phyloP scores from a whole-genome alignment of 257 asterid genomes.

The Nicotiana sylvestris region DNA sequence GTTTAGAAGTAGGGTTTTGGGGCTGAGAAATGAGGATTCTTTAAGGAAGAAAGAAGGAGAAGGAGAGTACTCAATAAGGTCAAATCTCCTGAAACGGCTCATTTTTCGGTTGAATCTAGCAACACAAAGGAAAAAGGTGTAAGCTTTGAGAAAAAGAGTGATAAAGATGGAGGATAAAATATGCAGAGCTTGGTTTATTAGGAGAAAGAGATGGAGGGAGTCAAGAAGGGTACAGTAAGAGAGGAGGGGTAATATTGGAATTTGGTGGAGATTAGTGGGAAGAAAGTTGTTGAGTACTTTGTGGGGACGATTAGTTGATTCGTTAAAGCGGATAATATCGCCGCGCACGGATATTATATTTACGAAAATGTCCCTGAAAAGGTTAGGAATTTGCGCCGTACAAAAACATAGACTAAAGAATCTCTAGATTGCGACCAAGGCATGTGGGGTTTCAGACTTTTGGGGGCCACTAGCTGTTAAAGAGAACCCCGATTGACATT shows the following conservation, averaged over 20 bases:
- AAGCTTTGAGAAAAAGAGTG: background rate
- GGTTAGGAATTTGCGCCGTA: background rate
- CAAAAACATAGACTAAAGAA: slow-evolving; percentile 6
- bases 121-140: background rate
- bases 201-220: background rate
- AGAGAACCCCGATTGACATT: background rate
- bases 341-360: background rate
- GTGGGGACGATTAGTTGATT: background rate
- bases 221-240: background rate
- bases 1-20: slow-evolving; percentile 30
- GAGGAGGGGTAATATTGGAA: background rate
- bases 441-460: slow-evolving; percentile 9
- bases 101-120: slow-evolving; percentile 24
- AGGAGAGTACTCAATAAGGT: slow-evolving; percentile 42
- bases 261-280: background rate
- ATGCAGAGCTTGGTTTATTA: background rate
- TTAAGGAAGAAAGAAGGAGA: slow-evolving; percentile 29
- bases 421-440: background rate
- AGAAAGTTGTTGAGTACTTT: background rate
- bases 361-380: background rate
- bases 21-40: slow-evolving; percentile 33
- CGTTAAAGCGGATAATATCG: background rate
- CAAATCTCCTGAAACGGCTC: slow-evolving; percentile 62
- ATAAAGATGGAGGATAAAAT: background rate
- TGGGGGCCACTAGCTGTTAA: background rate